Percentiles rank a stretch among this genome's conserved stretches.
These are phyloP conservation scores for Candida sojae DNA, from an alignment of 1,139 yeast species.

Conservation along the genomic window DNA sequence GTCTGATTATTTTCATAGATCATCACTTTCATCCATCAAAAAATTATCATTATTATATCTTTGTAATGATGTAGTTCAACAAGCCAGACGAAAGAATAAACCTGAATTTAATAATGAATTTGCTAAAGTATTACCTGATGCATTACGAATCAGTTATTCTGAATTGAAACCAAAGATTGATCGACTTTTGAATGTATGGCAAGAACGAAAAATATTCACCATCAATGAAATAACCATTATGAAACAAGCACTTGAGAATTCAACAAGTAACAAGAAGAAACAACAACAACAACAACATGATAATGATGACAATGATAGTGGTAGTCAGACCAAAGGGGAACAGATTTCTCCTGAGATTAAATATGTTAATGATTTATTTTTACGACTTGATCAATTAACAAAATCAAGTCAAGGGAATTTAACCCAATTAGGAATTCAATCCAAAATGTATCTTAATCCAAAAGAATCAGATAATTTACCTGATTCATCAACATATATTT, in stretches of 20 bases:
- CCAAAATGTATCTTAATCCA: conserved; percentile 44
- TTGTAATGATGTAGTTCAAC: conserved; percentile 84
- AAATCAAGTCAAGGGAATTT: conserved; percentile 38
- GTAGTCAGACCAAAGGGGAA: too few relatives aligned
- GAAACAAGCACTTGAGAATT: conserved; percentile 24
- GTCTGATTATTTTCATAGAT: conserved; percentile 52
- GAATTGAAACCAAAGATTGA: conserved; percentile 55
- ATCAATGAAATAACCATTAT: conserved; percentile 44
- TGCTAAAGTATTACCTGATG: conserved; percentile 45
- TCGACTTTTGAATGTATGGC: conserved; percentile 75
- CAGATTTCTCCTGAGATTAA: conserved; percentile 40
- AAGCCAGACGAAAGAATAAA: conserved; percentile 66
- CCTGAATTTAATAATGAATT: conserved; percentile 63
- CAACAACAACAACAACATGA: too few relatives aligned
- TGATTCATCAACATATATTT: conserved; percentile 50
- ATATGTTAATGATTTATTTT: conserved; percentile 33
- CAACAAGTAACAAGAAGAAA: conserved; percentile 7
- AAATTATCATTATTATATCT: conserved; percentile 66
- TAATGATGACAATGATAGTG: too few relatives aligned
- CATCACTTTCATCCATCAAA: conserved; percentile 28
- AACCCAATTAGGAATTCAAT: conserved; percentile 46
- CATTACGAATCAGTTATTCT: conserved; percentile 33
- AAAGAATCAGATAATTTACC: conserved; percentile 50
- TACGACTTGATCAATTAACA: conserved; percentile 30
- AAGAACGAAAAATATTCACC: conserved; percentile 61